Evolutionary conservation across 192 early-diverging fungal species (phyloP).

Genomic region (Coemansia sp.): DNA sequence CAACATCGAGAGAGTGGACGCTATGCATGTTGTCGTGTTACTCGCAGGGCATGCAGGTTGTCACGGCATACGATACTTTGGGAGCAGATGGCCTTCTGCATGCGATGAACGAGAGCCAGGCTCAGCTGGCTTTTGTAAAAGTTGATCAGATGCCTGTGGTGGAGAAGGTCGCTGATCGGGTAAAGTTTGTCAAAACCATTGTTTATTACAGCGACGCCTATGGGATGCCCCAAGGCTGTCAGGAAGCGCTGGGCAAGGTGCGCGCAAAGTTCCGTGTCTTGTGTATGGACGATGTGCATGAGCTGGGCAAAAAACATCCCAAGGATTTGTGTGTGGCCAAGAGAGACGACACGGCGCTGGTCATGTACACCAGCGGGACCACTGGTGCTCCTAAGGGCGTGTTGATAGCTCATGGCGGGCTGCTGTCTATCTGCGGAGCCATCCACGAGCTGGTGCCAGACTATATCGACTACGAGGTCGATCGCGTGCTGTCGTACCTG

Average conservation of each 20-base stretch:
- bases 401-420: slow-evolving; percentile 76
- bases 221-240: slow-evolving; percentile 44
- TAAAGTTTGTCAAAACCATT: slow-evolving; percentile 49
- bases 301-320: slow-evolving; percentile 65
- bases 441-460: slow-evolving; percentile 44
- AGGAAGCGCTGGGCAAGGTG: slow-evolving; percentile 53
- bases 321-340: slow-evolving; percentile 65
- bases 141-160: slow-evolving; percentile 54
- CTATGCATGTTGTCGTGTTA: slow-evolving; percentile 55
- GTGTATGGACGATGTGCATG: slow-evolving; percentile 65
- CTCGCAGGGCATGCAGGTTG: slow-evolving; percentile 70
- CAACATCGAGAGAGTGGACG: slow-evolving; percentile 60
- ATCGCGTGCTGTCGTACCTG: slow-evolving; percentile 76
- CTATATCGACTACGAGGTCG: slow-evolving; percentile 53
- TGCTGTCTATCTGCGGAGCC: slow-evolving; percentile 68
- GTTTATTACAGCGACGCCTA: slow-evolving; percentile 58
- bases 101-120: slow-evolving; percentile 81
- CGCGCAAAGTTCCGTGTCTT: slow-evolving; percentile 50
- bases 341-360: slow-evolving; percentile 73
- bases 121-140: slow-evolving; percentile 62
- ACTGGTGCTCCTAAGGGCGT: slow-evolving; percentile 95
- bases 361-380: slow-evolving; percentile 91
- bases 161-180: slow-evolving; percentile 1
- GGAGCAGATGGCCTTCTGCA: slow-evolving; percentile 81
- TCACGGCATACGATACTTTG: slow-evolving; percentile 82